A percentile compares a stretch with the other conserved stretches of the same genome.
phyloP scores from a whole-genome alignment of 192 early-diverging fungal species.

The Lobosporangium transversale region DNA sequence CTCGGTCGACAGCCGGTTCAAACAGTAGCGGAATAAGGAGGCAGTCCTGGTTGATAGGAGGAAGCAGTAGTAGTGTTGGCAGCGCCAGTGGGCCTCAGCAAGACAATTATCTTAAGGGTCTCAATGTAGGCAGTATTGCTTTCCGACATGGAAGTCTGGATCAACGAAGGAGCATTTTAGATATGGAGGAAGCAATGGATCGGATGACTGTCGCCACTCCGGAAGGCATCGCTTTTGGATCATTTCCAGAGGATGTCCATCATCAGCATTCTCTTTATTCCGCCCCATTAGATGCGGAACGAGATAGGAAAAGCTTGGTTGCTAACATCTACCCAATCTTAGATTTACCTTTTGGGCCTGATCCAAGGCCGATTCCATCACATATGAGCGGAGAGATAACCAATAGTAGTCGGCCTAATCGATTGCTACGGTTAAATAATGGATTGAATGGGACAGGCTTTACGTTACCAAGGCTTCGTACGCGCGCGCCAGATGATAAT shows the following conservation, averaged over 20 bases:
- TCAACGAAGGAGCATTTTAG: slow-evolving; percentile 42
- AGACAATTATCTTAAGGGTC: background rate
- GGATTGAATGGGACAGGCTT: slow-evolving; percentile 27
- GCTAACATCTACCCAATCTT: background rate
- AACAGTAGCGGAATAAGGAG: slow-evolving; percentile 6
- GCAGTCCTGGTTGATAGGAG: slow-evolving; percentile 24
- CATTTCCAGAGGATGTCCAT: slow-evolving; percentile 46
- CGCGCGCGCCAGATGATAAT: slow-evolving; percentile 28
- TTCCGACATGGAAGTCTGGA: slow-evolving; percentile 51
- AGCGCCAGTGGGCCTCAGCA: slow-evolving; percentile 4
- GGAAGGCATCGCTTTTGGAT: slow-evolving; percentile 38
- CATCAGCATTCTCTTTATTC: slow-evolving; percentile 49
- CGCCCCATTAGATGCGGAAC: slow-evolving; percentile 31
- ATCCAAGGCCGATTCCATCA: slow-evolving; percentile 36
- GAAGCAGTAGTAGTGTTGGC: background rate
- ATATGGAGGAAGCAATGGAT: slow-evolving; percentile 43
- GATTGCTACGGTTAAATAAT: slow-evolving; percentile 17
- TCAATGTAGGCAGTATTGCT: slow-evolving; percentile 31
- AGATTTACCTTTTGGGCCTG: slow-evolving; percentile 1
- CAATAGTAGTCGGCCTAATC: slow-evolving; percentile 12
- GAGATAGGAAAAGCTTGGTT: background rate
- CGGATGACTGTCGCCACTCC: slow-evolving; percentile 6
- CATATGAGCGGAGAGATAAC: slow-evolving; percentile 3
- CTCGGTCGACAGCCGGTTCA: too few species aligned
- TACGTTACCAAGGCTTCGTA: slow-evolving; percentile 37